Evolutionary conservation across 164 flowering plant genomes (phyloP).

Genomic region (Umbilicus rupestris): DNA sequence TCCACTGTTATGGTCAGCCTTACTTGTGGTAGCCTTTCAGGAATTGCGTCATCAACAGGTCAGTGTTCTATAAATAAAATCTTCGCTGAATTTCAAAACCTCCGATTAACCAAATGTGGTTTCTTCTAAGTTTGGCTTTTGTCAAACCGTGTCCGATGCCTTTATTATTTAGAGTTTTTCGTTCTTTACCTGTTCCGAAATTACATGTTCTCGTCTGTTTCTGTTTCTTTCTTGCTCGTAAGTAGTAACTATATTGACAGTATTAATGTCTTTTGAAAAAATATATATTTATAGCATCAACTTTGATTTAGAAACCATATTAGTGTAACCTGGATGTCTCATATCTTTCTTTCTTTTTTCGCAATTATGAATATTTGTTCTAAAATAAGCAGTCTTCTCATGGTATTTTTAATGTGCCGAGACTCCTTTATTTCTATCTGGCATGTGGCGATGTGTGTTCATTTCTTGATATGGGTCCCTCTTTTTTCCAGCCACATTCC

Average conservation of each 20-base stretch:
- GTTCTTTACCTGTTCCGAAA: neutral
- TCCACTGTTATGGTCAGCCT: conserved; percentile 48
- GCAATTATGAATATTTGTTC: neutral
- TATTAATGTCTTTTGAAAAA: neutral
- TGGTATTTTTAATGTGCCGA: neutral
- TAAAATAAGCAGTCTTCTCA: neutral
- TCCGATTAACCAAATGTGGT: no score
- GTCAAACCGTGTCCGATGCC: neutral
- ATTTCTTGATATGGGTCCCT: neutral
- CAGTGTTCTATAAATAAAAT: conserved; percentile 16
- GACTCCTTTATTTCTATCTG: neutral
- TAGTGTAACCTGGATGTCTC: neutral
- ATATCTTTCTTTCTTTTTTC: neutral
- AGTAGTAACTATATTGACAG: neutral
- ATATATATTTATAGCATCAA: neutral
- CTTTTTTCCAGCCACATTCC: conserved; percentile 43
- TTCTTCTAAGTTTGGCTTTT: neutral
- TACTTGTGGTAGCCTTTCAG: conserved; percentile 72
- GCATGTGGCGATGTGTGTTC: neutral
- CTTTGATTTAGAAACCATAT: neutral
- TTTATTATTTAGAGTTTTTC: neutral
- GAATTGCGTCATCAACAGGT: conserved; percentile 74
- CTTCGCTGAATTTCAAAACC: neutral
- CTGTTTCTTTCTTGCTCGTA: neutral
- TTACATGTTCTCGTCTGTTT: neutral